Evolutionary conservation across 139 green algal species (phyloP), one percentile per base, ranked within the genome.

Genomic region (Micractinium sp.): DNA sequence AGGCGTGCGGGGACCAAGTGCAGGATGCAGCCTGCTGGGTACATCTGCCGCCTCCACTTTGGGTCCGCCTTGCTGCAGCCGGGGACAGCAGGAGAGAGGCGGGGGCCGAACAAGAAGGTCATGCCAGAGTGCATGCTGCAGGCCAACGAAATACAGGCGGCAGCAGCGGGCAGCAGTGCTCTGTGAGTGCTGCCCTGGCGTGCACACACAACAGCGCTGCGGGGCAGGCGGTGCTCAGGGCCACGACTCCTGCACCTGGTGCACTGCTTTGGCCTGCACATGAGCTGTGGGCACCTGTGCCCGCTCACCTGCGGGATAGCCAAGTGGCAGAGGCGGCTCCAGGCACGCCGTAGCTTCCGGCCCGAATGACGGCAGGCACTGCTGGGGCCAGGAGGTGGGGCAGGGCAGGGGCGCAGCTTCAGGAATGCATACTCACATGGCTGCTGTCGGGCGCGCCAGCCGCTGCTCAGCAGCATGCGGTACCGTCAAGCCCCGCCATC

Each of bases 11-110:
- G 96, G 73, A 98, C 93, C 36, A 98, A 88, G 88, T 98, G 96
- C 77, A 98, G 83, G 31, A 98, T 95, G 18, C 94, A 89, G 36
- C 96, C 96, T 22, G 95, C 95, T 23, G 96, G 96, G 87, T 97
- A 97, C 76, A 96, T 92, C 47, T 90, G 66, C 33, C 94, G 93
- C 77, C 89, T 76, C 91, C 90, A 93, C 23, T 4, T 27, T 25
- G 81, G 29, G 35, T 91, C 75, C 1, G 22, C 39, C 76, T 85
- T 80, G 66, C 61, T 85, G 86, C 86, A 85, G n/a, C 53, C 15
- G 3, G 18, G 0, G 9, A 33, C 5, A 31, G 20, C 23, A 87
- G 35, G 56, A 53, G 14, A 35, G 81, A 76, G 56, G 56, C 71
- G 41, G 38, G 31, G 13, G 71, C 83, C 56, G 38, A 73, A 56